Evolutionary conservation across 1,284 basidiomycete genomes (phyloP).

Genomic region (Puccinia triticina): DNA sequence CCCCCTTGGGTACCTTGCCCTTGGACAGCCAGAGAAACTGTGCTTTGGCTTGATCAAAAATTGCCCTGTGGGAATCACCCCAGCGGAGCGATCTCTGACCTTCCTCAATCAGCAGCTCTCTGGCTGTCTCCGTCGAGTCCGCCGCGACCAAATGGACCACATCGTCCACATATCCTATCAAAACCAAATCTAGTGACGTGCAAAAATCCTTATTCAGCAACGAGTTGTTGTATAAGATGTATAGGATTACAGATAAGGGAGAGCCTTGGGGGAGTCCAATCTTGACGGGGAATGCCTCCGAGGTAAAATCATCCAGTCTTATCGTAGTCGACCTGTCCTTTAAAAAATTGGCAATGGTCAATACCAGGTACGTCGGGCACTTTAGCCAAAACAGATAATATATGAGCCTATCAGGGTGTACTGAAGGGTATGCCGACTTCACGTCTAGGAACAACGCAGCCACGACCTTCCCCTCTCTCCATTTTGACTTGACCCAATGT

Average conservation of each 20-base stretch:
- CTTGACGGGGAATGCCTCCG: neutral
- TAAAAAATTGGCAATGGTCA: neutral
- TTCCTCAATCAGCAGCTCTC: neutral
- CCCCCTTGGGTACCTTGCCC: too few species aligned
- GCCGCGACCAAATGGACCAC: slow-evolving; percentile 17
- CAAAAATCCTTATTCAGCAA: neutral
- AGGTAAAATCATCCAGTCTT: neutral
- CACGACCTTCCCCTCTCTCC: neutral
- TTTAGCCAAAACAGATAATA: neutral
- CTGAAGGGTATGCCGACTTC: slow-evolving; percentile 22
- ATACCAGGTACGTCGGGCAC: neutral
- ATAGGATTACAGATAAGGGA: slow-evolving; percentile 11
- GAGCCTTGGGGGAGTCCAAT: slow-evolving; percentile 21
- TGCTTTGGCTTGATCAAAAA: slow-evolving; percentile 15
- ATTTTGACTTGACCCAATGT: neutral
- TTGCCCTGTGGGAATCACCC: neutral
- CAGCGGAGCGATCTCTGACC: neutral
- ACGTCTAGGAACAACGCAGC: slow-evolving; percentile 11
- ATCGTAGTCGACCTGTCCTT: neutral
- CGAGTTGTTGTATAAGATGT: slow-evolving; percentile 6
- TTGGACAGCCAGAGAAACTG: neutral
- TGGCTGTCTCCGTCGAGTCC: too few species aligned
- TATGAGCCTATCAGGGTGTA: neutral
- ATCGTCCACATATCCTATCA: neutral
- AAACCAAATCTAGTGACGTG: neutral